Evolutionary conservation across 495 filamentous ascomycete species (phyloP), one percentile per base, ranked within the genome.

Genomic region (Astrocystis sublimbata): DNA sequence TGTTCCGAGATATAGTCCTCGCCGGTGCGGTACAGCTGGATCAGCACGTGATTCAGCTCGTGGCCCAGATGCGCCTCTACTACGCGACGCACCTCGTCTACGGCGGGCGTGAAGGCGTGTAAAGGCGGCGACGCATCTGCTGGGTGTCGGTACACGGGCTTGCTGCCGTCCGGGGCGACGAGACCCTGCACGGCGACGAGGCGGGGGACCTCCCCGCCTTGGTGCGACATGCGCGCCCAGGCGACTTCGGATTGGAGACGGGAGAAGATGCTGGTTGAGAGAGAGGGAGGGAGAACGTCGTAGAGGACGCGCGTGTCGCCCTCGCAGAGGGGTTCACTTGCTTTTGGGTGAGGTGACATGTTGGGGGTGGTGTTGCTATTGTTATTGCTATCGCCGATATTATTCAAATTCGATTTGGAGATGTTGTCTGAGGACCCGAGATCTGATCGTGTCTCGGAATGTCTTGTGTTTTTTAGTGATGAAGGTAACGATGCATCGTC

Each of bases 1-100:
- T 99, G 94, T 69, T 99, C 96, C 8, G 92, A 96, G 62, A 99
- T 99, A 65, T 90, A 89, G 72, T 98, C 94, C n/a, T 88, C 83
- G 19, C 96, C 93, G 65, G 85, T 81, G 9, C 94, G 92, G 68
- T 98, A 98, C 42, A 93, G 84, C 70, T 98, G 94, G 35, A 98
- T 93, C 13, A 98, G 80, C 9, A 89, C 92, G 68, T 98, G 94
- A 70, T 98, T 98, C 15, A 98, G 77, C 6, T 89, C 81, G 69
- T 98, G 96, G 6, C 89, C 85, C 5, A 97, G 77, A 9, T 84
- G 78, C 33, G 81, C 78, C 66, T 96, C 88, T 4, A 91, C 83
- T 35, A 79, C 78, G 15, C 79, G 66, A 28, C 89, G 88, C 45
- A 97, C 89, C 36, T 79, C 73, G 30, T 85, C 77, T 0, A 98